Evolutionary conservation across 2,329 filamentous ascomycete genomes (phyloP).

Genomic region (Penicillium thymicola): DNA sequence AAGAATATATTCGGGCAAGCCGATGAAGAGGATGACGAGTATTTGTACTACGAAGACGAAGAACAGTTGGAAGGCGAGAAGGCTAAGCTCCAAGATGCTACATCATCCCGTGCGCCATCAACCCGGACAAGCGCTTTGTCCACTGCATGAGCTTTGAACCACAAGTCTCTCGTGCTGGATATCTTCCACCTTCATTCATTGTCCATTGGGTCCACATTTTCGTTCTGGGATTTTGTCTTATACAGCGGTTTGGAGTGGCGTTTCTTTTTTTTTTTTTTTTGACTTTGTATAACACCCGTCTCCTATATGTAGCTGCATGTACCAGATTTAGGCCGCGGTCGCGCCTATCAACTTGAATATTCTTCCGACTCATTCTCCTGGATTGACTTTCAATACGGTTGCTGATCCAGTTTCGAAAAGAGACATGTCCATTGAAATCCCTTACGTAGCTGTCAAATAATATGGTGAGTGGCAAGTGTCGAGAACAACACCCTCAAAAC

Average conservation of each 20-base stretch:
- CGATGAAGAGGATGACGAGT: slow-evolving; percentile 53
- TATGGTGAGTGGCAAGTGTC: no score
- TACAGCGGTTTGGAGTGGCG: slow-evolving; percentile 24
- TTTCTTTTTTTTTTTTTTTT: slow-evolving; percentile 11
- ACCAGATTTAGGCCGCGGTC: no score
- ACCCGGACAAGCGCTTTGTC: slow-evolving; percentile 13
- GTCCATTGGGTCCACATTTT: slow-evolving; percentile 1
- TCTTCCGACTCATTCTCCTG: no score
- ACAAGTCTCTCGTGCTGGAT: background rate
- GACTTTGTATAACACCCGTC: slow-evolving; percentile 20
- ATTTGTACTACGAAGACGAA: slow-evolving; percentile 58
- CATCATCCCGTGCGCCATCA: background rate
- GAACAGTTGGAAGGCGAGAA: slow-evolving; percentile 23
- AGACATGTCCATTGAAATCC: no score
- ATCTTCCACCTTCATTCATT: background rate
- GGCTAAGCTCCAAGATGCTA: background rate
- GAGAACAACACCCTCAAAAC: no score
- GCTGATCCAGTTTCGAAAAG: no score
- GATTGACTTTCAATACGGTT: no score
- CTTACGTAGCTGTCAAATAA: no score
- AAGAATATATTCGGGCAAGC: slow-evolving; percentile 60
- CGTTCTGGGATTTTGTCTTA: slow-evolving; percentile 13
- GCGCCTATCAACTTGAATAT: no score
- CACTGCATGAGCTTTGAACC: slow-evolving; percentile 12
- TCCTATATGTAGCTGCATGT: slow-evolving; percentile 5